Evolutionary conservation across 306 rosid genomes (phyloP), one percentile per base, ranked within the genome.

Genomic region (Parietaria judaica): DNA sequence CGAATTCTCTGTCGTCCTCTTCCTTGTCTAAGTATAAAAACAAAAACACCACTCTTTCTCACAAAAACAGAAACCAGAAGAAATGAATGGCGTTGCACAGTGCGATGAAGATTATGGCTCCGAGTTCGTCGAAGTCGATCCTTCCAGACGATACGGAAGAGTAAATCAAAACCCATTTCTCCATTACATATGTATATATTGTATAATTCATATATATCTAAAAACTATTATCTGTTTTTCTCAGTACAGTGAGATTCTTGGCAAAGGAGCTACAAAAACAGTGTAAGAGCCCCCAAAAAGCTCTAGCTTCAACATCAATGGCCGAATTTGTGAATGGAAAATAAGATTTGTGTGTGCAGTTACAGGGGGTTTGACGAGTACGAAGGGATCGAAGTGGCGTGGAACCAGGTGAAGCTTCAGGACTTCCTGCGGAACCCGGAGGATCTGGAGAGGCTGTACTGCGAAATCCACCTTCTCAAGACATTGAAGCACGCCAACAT

Each of bases 91-190:
- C 70, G 81, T 48, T 81, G 45, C 75, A 64, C 69, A 36, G 65
- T 47, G 65, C 56, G 95, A 77, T 43, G 89, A 73, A 5, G 53
- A 49, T n/a, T 49, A 49, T 45, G 58, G 54, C 82, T 69, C 83
- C 52, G 94, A 88, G 60, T 82, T 77, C 70, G 95, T 88, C 64
- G 99, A 94, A 79, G 84, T 84, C 79, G 99, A 94, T 86, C 99
- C 99, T 17, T 80, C 94, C 1, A 89, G 99, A 72, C 88, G 99
- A 94, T 94, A 94, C 78, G 97, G 99, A 84, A 81, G 99, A 82
- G 99, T 94, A 86, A 50, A 46, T 46, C 64, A 51, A 57, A 9
- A 60, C 13, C 15, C 14, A 49, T 60, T 34, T 52, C 58, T 37
- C 46, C 46, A 53, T 58, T 52, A 14, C 14, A 59, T 37, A 46